These are phyloP conservation scores for Lipomyces yamadae DNA, from an alignment of 805 yeast genomes.

Conservation along the genomic window DNA sequence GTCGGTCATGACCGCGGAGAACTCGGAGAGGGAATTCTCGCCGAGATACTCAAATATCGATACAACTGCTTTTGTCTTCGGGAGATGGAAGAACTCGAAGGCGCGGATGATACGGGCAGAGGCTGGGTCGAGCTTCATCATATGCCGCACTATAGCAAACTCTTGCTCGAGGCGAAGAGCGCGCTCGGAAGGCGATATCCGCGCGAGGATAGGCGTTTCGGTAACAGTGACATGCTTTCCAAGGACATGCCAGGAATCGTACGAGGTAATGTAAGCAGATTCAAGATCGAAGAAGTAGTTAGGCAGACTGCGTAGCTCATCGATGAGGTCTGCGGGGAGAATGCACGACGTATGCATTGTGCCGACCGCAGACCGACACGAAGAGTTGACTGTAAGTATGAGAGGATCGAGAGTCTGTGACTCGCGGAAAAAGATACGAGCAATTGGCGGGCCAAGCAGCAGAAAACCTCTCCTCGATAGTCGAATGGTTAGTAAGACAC, in stretches of 20 bases:
- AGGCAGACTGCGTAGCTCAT: conserved; percentile 19
- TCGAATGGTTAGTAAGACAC: too few relatives aligned
- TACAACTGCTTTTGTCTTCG: conserved; percentile 29
- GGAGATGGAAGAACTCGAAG: conserved; percentile 26
- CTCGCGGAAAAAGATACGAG: not conserved
- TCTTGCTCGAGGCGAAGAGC: conserved; percentile 36
- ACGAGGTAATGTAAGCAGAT: conserved; percentile 25
- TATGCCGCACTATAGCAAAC: conserved; percentile 33
- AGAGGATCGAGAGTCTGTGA: not conserved
- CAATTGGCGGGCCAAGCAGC: too few relatives aligned
- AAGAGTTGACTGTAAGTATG: not conserved
- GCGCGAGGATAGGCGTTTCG: conserved; percentile 28
- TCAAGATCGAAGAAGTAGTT: conserved; percentile 29
- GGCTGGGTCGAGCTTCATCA: conserved; percentile 34
- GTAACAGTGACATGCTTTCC: conserved; percentile 26
- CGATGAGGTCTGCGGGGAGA: conserved; percentile 14
- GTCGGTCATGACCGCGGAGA: conserved; percentile 23
- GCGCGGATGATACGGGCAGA: conserved; percentile 28
- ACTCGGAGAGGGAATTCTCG: conserved; percentile 25
- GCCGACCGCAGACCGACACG: conserved; percentile 1
- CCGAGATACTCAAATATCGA: conserved; percentile 35
- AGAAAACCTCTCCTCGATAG: too few relatives aligned
- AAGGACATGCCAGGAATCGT: conserved; percentile 32
- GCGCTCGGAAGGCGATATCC: conserved; percentile 28
- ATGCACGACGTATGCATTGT: conserved; percentile 2